Conservation (phyloP, 495 filamentous ascomycete genomes). For the Penicillium malachiteum region DNA sequence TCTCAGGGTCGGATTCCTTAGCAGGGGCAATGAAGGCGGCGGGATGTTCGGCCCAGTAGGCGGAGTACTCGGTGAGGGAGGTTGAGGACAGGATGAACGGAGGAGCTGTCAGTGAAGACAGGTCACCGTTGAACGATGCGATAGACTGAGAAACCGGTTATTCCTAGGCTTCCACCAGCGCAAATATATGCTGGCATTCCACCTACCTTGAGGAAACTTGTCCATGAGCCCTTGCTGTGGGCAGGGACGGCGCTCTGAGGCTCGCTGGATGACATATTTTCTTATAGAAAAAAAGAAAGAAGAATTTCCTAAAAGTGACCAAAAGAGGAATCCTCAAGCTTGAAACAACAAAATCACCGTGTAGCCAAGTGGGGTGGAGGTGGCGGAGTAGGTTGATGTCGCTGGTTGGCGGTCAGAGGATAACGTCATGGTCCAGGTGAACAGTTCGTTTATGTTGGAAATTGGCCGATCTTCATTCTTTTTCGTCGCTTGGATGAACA, state of each 20-base stretch:
- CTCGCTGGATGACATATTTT: slow-evolving; percentile 35
- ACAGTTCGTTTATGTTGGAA: background rate
- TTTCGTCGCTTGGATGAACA: slow-evolving; percentile 6
- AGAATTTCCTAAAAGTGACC: background rate
- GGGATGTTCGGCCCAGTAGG: slow-evolving; percentile 96
- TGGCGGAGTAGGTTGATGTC: background rate
- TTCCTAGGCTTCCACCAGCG: background rate
- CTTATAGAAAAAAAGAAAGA: background rate
- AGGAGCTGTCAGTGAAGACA: slow-evolving; percentile 89
- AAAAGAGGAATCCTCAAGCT: slow-evolving; percentile 5
- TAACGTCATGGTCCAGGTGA: slow-evolving; percentile 21
- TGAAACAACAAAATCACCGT: background rate
- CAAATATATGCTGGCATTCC: slow-evolving; percentile 1
- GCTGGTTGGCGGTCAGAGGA: slow-evolving; percentile 25
- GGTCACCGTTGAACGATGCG: slow-evolving; percentile 93
- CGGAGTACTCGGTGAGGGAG: slow-evolving; percentile 89
- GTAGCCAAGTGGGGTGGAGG: slow-evolving; percentile 5
- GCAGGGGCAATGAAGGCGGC: slow-evolving; percentile 83
- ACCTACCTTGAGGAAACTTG: slow-evolving; percentile 53
- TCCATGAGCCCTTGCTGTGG: slow-evolving; percentile 51
- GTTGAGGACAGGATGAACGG: slow-evolving; percentile 93
- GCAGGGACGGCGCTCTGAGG: slow-evolving; percentile 36
- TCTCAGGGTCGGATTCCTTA: slow-evolving; percentile 74
- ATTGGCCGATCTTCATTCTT: slow-evolving; percentile 9
- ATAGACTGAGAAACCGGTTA: slow-evolving; percentile 62